Base-by-base conservation (phyloP, 2,329 filamentous ascomycete genomes). In the Didymella pinodella region DNA sequence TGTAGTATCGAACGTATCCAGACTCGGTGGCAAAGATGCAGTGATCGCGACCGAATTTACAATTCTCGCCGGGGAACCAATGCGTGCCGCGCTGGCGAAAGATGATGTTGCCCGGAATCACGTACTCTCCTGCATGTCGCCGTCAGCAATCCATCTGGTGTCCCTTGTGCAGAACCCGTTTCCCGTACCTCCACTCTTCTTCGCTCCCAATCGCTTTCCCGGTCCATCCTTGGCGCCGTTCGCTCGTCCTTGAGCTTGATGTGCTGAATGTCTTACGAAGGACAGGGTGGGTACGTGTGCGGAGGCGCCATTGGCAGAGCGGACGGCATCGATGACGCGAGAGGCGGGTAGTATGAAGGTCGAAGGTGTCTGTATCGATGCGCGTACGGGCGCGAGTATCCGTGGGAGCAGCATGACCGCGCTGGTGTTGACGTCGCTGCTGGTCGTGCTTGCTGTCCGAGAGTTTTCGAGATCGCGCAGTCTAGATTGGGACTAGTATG, bases 1-100 rank as follows among this genome's bases (percentile, higher is more conserved):
- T 88, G 84, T 99, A 99, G 85, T 97, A 99, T 70, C 95, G 93
- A 61, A 99, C 95, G 79, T 96, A 99, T 64, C 95, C 95, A 3
- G 90, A 84, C 55, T 90, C 86, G 59, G 88, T 89, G 52, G 95
- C 88, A 79, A 91, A 96, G 75, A 99, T 96, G 49, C 94, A 98
- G 82, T 98, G 95, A 78, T 99, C 93, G 61, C 95, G 90, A 49
- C 95, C 95, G 83, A 98, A 94, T 70, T 89, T 91, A 78, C 91
- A 92, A 80, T 99, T 98, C 77, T 98, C 95, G 71, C 95, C 95
- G 0, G 95, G 90, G 77, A 90, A 94, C 95, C 95, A 99, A 72
- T 89, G 86, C 4, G 95, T 96, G 70, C 95, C 95, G 72, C 94
- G 90, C 80, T 99, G 95, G 76, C 92, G 93, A 86, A 95, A 99